phyloP scores from a whole-genome alignment of 169 alveolate species.

The Eimeria sp. region DNA sequence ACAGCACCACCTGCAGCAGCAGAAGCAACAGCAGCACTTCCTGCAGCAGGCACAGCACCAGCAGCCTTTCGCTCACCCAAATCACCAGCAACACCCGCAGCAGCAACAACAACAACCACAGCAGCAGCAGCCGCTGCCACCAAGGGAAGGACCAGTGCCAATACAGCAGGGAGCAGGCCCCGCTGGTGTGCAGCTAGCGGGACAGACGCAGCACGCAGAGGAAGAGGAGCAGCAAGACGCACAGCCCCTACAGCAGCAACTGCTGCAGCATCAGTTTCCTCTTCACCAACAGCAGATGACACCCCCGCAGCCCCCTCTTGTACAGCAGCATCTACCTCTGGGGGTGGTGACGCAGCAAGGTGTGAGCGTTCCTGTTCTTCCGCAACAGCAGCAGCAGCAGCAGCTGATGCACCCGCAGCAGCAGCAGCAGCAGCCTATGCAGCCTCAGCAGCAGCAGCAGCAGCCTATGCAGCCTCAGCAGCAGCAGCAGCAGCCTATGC shows the following conservation, averaged over 20 bases:
- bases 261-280: constrained; percentile 22
- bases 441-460: constrained; percentile 30
- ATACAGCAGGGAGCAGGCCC: background rate
- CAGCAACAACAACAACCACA: constrained; percentile 39
- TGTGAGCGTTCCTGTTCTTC: background rate
- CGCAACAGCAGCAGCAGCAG: constrained; percentile 17
- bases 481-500: background rate
- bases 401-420: background rate
- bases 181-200: background rate
- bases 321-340: constrained; percentile 56
- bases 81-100: constrained; percentile 38
- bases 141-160: background rate
- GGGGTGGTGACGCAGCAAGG: constrained; percentile 20
- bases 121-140: constrained; percentile 40
- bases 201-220: background rate
- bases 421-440: background rate
- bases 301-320: background rate
- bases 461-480: background rate
- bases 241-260: constrained; percentile 10
- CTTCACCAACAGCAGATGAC: constrained; percentile 19
- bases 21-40: constrained; percentile 49
- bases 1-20: constrained; percentile 54
- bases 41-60: constrained; percentile 26
- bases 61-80: constrained; percentile 27
- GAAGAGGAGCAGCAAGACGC: constrained; percentile 17